phyloP scores from a whole-genome alignment of 225 moss, liverwort and hornwort genomes.

The Lunularia cruciata region DNA sequence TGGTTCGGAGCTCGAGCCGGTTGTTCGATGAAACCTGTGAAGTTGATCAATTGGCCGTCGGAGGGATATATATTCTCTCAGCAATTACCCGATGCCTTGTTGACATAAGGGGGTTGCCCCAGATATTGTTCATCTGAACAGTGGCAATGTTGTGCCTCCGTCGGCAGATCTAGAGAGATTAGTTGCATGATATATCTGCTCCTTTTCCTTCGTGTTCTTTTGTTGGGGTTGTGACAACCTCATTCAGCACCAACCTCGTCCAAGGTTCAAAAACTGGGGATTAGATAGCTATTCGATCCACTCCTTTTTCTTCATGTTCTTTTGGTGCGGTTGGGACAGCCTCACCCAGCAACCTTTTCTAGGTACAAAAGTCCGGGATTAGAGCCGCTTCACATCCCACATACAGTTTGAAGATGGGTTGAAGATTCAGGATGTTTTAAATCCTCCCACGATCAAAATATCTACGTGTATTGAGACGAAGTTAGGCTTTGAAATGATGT shows the following conservation, averaged over 20 bases:
- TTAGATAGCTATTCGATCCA: too few relatives aligned
- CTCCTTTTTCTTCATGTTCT: slow-evolving; percentile 23
- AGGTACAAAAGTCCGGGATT: slow-evolving; percentile 22
- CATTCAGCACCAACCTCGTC: slow-evolving; percentile 17
- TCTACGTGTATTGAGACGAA: slow-evolving; percentile 36
- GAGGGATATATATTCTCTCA: slow-evolving; percentile 11
- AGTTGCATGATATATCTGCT: slow-evolving; percentile 20
- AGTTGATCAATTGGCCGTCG: slow-evolving; percentile 1
- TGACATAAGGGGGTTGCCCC: slow-evolving; percentile 16
- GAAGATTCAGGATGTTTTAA: slow-evolving; percentile 33
- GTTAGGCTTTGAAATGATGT: slow-evolving; percentile 31
- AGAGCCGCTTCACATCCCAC: slow-evolving; percentile 18
- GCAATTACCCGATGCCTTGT: slow-evolving; percentile 7
- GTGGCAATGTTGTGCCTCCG: slow-evolving; percentile 23
- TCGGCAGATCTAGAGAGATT: slow-evolving; percentile 25
- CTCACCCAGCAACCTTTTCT: slow-evolving; percentile 11
- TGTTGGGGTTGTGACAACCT: slow-evolving; percentile 23
- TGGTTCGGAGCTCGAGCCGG: slow-evolving; percentile 20
- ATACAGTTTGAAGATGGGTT: slow-evolving; percentile 37
- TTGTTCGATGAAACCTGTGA: slow-evolving; percentile 17
- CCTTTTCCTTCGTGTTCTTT: slow-evolving; percentile 26
- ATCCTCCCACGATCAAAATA: slow-evolving; percentile 29
- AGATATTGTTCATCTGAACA: slow-evolving; percentile 11
- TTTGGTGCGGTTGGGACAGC: slow-evolving; percentile 23
- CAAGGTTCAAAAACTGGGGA: slow-evolving; percentile 18